Conservation (phyloP, 495 filamentous ascomycete species). For the Chlorociboria aeruginascens region DNA sequence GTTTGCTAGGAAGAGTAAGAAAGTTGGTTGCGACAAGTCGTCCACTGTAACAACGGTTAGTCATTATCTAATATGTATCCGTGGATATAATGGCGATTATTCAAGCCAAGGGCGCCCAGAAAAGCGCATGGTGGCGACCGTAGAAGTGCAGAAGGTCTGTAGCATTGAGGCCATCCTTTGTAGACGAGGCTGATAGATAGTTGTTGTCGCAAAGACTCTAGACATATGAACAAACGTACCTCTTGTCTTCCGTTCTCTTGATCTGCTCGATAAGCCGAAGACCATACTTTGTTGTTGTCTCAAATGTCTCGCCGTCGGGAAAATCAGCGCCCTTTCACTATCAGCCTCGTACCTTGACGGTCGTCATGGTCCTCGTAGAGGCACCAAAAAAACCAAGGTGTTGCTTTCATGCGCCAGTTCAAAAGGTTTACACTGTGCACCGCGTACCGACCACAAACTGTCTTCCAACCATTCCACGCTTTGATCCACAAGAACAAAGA, state of each 20-base stretch:
- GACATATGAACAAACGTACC: constrained; percentile 32
- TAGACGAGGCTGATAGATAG: constrained; percentile 4
- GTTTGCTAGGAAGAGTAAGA: constrained; percentile 50
- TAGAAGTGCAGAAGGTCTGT: background rate
- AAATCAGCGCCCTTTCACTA: constrained; percentile 9
- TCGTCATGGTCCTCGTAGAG: background rate
- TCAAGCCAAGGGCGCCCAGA: no score
- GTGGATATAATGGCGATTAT: no score
- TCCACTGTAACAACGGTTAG: constrained; percentile 31
- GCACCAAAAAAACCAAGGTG: constrained; percentile 4
- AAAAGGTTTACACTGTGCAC: background rate
- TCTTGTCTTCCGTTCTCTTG: constrained; percentile 58
- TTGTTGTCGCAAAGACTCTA: background rate
- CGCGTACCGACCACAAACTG: background rate
- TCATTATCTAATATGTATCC: no score
- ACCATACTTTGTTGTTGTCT: constrained; percentile 57
- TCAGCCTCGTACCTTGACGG: constrained; percentile 16
- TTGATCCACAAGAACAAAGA: background rate
- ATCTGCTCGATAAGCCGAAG: constrained; percentile 52
- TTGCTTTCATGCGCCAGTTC: constrained; percentile 11
- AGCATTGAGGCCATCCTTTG: background rate
- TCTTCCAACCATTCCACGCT: no score
- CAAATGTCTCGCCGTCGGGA: constrained; percentile 33
- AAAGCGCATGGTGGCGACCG: no score
- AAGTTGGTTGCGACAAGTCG: constrained; percentile 62